phyloP scores from a whole-genome alignment of 2,329 filamentous ascomycete genomes.

The Neonectria magnoliae region DNA sequence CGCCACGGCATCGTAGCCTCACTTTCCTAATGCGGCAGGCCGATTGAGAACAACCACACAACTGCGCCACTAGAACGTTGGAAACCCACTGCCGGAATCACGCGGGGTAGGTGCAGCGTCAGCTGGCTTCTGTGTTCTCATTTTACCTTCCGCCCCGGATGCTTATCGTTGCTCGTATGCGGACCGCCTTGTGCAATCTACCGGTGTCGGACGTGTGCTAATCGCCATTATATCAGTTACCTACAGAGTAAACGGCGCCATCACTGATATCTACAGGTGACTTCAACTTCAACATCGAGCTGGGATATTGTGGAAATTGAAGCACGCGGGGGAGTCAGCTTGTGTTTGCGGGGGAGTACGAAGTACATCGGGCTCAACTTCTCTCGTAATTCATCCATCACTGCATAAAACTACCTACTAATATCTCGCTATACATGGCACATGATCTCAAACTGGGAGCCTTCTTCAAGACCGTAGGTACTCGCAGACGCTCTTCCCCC shows the following conservation, averaged over 20 bases:
- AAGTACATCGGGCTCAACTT: background rate
- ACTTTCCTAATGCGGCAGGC: slow-evolving; percentile 17
- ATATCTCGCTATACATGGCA: background rate
- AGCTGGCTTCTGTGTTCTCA: background rate
- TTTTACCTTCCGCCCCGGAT: background rate
- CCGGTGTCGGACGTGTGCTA: background rate
- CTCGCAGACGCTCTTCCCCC: slow-evolving; percentile 58
- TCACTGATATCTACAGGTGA: background rate
- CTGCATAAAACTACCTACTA: background rate
- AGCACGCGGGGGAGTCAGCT: background rate
- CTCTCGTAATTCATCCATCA: background rate
- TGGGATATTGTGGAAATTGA: background rate
- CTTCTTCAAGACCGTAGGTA: slow-evolving; percentile 52
- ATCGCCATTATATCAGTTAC: background rate
- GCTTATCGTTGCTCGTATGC: background rate
- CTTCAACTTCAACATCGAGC: background rate
- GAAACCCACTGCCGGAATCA: background rate
- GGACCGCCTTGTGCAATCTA: background rate
- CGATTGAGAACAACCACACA: slow-evolving; percentile 14
- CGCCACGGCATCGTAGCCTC: background rate
- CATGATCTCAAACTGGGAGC: background rate
- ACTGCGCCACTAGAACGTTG: background rate
- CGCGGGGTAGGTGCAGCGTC: background rate
- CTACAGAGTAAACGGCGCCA: background rate
- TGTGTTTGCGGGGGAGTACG: background rate